Conservation (phyloP, 306 rosid species). For the Trifolium repens region DNA sequence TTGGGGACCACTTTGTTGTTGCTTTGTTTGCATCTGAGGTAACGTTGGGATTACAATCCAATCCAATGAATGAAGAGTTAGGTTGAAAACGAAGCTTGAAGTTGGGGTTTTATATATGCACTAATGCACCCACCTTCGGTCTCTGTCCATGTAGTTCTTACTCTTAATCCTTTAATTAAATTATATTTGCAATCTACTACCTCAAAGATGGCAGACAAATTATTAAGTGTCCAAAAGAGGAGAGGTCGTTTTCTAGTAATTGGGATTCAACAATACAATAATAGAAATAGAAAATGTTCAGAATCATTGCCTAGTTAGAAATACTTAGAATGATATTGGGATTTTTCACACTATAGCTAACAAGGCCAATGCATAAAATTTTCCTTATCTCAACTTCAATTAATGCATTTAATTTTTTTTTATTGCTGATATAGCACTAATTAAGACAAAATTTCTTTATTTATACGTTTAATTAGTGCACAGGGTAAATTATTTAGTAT, state of each 20-base stretch:
- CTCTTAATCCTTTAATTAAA: constrained; percentile 38
- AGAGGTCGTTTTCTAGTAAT: constrained; percentile 48
- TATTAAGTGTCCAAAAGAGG: constrained; percentile 33
- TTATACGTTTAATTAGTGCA: no score
- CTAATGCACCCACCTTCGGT: constrained; percentile 25
- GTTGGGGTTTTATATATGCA: constrained; percentile 35
- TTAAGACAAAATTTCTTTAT: no score
- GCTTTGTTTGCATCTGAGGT: constrained; percentile 51
- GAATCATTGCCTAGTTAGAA: constrained; percentile 30
- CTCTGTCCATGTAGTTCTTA: background rate
- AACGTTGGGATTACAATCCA: constrained; percentile 44
- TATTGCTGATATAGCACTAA: background rate
- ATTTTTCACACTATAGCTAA: background rate
- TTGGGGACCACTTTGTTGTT: constrained; percentile 52
- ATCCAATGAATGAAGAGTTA: constrained; percentile 52
- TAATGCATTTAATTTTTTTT: background rate
- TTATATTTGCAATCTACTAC: constrained; percentile 50
- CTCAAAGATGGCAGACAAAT: constrained; percentile 12
- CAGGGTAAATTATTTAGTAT: no score
- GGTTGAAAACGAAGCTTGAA: constrained; percentile 45
- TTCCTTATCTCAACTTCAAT: background rate
- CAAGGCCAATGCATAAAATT: background rate
- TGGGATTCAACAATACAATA: constrained; percentile 34
- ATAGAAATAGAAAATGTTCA: constrained; percentile 20
- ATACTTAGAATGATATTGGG: constrained; percentile 21